Base-by-base conservation (phyloP, 1,139 yeast species). In the Meyerozyma sp. region DNA sequence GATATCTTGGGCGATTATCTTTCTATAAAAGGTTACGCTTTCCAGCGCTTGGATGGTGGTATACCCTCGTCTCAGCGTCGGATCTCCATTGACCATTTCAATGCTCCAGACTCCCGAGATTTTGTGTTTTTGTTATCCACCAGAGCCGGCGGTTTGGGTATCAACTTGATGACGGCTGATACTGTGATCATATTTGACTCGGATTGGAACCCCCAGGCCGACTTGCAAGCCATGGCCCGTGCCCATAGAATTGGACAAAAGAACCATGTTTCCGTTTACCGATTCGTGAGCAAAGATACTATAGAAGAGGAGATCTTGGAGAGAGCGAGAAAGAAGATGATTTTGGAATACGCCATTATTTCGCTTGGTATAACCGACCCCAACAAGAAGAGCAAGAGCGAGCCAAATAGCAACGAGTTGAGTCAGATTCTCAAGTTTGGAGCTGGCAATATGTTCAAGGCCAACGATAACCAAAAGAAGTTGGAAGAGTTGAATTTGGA, bases 201-300 rank as follows among this genome's bases (percentile, higher is more conserved):
- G 10, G 99, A 93, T 69, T 93, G 99, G 99, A 93, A 93, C 59
- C 98, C 98, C 1, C 98, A 93, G 65, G 98, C 98, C 1, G 98
- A 91, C 75, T 70, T 91, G 54, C 98, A 93, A 66, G 98, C 98
- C 4, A 94, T 94, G 99, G 99, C 98, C 0, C 82, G 99, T 67
- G 99, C 98, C 3, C 99, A 93, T 67, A 83, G 99, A 73, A 93
- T 93, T 59, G 99, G 99, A 13, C 99, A 93, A 63, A 93, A 93
- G 64, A 90, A 88, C 56, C 98, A 93, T 65, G 99, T 93, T 39
- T 88, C 90, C 79, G 98, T 93, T 18, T 94, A 94, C 62, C 76
- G 99, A 59, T 88, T 94, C 68, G 98, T 93, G 20, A 85, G 96
- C 51, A 93, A 93, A 57, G 98, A 94, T 57, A 93, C 98, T 0